Conservation (phyloP, 495 filamentous ascomycete species). For the Penicillium soppii region DNA sequence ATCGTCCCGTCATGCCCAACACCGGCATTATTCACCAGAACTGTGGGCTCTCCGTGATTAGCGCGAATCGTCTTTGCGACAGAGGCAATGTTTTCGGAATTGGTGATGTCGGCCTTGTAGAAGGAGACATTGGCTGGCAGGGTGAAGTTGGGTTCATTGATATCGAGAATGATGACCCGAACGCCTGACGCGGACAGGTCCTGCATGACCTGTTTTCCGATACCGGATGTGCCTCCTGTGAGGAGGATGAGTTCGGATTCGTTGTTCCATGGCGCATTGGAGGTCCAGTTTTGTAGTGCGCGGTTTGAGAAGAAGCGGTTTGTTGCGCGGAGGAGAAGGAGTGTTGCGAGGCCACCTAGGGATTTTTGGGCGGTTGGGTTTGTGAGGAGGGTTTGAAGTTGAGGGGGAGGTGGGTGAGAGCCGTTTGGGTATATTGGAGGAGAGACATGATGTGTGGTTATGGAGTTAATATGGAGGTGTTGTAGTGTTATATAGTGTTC, state of each 20-base stretch:
- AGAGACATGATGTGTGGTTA: not conserved
- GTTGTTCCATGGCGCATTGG: conserved; percentile 40
- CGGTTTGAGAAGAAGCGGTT: conserved; percentile 42
- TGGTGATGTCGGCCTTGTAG: conserved; percentile 55
- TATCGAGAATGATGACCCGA: conserved; percentile 53
- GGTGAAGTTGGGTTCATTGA: conserved; percentile 34
- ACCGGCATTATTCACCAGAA: conserved; percentile 64
- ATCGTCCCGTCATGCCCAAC: conserved; percentile 47
- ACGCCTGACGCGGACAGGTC: conserved; percentile 46
- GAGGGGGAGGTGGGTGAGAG: conserved; percentile 26
- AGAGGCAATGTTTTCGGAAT: conserved; percentile 39
- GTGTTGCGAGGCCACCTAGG: conserved; percentile 24
- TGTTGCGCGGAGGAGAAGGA: conserved; percentile 39
- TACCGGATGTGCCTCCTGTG: conserved; percentile 58
- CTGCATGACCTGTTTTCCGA: conserved; percentile 51
- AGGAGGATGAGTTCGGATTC: conserved; percentile 55
- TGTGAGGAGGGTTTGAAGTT: conserved; percentile 25
- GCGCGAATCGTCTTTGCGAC: conserved; percentile 46
- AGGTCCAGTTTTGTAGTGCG: conserved; percentile 50
- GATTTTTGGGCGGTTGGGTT: conserved; percentile 33
- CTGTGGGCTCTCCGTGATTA: conserved; percentile 48
- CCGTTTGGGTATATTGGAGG: conserved; percentile 31
- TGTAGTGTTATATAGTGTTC: not conserved
- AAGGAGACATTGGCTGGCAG: conserved; percentile 42
- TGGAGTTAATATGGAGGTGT: not conserved